Evolutionary conservation across 257 asterid species (phyloP).

Genomic region (Solanum chmielewskii): DNA sequence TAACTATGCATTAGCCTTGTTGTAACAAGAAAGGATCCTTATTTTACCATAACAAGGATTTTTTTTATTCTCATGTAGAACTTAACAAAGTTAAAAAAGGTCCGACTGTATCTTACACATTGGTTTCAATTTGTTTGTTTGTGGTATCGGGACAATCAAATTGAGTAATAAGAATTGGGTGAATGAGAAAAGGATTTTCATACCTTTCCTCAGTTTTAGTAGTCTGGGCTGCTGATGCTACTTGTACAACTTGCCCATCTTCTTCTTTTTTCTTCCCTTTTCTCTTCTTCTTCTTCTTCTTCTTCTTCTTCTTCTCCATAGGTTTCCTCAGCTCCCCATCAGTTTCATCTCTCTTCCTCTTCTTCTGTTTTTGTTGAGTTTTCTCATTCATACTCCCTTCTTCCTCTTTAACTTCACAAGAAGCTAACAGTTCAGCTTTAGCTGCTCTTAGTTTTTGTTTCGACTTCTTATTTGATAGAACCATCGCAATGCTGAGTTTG

Average conservation of each 20-base stretch:
- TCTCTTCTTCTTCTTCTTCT: slow-evolving; percentile 7
- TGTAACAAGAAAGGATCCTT: not conserved
- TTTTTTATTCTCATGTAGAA: not conserved
- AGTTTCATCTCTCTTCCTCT: slow-evolving; percentile 16
- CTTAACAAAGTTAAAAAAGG: not conserved
- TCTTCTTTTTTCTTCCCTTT: not conserved
- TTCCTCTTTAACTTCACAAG: slow-evolving; percentile 17
- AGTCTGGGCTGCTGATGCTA: not conserved
- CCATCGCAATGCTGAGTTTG: slow-evolving; percentile 19
- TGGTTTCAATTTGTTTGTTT: not conserved
- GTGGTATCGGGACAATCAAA: not conserved
- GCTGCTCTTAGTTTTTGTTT: slow-evolving; percentile 67
- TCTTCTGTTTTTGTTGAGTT: slow-evolving; percentile 31
- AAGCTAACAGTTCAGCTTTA: slow-evolving; percentile 39
- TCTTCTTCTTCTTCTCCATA: slow-evolving; percentile 23
- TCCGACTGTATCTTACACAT: not conserved
- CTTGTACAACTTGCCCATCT: slow-evolving; percentile 1
- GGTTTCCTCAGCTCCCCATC: slow-evolving; percentile 16
- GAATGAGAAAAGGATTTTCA: not conserved
- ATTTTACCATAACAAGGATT: not conserved
- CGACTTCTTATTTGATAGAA: slow-evolving; percentile 71
- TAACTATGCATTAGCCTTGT: not conserved
- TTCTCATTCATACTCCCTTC: slow-evolving; percentile 6
- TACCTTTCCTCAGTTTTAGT: slow-evolving; percentile 16
- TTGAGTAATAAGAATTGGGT: slow-evolving; percentile 1